A percentile compares a stretch with the other conserved stretches of the same genome.
Evolutionary conservation across 108 stramenopile species (phyloP).

Genomic region (Pseudonitzschia multiseries): DNA sequence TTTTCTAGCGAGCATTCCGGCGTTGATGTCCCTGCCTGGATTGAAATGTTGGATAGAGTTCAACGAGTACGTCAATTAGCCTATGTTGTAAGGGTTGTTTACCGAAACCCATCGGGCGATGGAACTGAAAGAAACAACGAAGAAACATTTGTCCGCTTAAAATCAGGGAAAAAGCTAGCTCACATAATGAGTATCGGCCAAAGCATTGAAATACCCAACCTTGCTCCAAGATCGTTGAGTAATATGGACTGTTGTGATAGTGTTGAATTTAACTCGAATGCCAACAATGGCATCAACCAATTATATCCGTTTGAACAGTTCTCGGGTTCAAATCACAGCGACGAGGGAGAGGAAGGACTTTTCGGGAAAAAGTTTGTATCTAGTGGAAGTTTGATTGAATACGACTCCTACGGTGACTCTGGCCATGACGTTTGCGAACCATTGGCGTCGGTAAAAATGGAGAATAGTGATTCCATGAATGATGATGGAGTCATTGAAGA

Average conservation of each 20-base stretch:
- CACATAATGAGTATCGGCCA: constrained; percentile 55
- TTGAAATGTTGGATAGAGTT: constrained; percentile 83
- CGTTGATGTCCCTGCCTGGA: constrained; percentile 81
- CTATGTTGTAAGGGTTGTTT: constrained; percentile 69
- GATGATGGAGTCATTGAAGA: constrained; percentile 6
- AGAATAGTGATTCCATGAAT: background rate
- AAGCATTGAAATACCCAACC: constrained; percentile 14
- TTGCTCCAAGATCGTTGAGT: background rate
- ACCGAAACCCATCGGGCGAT: constrained; percentile 30
- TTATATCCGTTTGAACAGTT: background rate
- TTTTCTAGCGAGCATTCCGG: constrained; percentile 45
- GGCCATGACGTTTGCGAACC: background rate
- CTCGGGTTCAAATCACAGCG: background rate
- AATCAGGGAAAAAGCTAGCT: constrained; percentile 58
- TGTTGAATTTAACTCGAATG: constrained; percentile 4
- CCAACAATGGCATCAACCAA: background rate
- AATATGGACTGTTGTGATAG: background rate
- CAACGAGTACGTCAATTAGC: constrained; percentile 64
- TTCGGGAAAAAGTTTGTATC: background rate
- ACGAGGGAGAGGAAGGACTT: constrained; percentile 4
- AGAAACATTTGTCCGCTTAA: constrained; percentile 30
- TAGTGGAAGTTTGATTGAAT: background rate
- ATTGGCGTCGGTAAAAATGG: background rate
- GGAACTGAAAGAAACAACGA: background rate
- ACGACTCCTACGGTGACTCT: constrained; percentile 4